These are phyloP conservation scores for Eucalyptus guilfoylei DNA, from an alignment of 345 rosid species.

Conservation along the genomic window DNA sequence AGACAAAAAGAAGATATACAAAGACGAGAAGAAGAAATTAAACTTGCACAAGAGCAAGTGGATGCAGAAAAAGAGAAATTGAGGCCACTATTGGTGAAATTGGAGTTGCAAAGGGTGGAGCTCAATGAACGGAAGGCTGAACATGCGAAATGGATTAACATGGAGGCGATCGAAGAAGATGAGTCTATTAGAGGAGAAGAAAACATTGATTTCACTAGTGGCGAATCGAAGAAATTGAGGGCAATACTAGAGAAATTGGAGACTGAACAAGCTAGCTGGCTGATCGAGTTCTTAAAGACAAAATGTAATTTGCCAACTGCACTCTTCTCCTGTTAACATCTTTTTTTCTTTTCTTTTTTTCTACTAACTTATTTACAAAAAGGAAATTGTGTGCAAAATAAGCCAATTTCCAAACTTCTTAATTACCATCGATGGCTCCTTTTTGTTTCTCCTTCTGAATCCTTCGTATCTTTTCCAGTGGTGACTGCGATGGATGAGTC, in stretches of 20 bases:
- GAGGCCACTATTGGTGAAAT: not conserved
- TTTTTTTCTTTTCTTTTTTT: too few species aligned
- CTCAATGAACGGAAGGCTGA: accelerated
- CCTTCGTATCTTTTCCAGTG: not conserved
- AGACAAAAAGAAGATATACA: not conserved
- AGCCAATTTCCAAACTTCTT: not conserved
- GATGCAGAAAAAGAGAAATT: not conserved
- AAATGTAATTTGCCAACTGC: not conserved
- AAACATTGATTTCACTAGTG: not conserved
- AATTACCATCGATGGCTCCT: too few species aligned
- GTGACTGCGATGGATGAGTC: accelerated
- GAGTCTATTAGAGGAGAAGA: not conserved
- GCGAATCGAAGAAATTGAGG: not conserved
- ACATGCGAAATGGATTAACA: not conserved
- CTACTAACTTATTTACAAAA: too few species aligned
- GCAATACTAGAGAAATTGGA: not conserved
- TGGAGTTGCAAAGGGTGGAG: not conserved
- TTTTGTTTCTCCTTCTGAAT: too few species aligned
- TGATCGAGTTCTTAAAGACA: too few species aligned
- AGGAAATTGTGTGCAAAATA: not conserved
- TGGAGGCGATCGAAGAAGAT: not conserved
- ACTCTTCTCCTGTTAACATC: too few species aligned
- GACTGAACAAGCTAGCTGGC: not conserved
- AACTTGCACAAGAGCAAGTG: not conserved
- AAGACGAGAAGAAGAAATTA: not conserved